phyloP scores from a whole-genome alignment of 2,329 filamentous ascomycete genomes.

The Penicillium sp. region DNA sequence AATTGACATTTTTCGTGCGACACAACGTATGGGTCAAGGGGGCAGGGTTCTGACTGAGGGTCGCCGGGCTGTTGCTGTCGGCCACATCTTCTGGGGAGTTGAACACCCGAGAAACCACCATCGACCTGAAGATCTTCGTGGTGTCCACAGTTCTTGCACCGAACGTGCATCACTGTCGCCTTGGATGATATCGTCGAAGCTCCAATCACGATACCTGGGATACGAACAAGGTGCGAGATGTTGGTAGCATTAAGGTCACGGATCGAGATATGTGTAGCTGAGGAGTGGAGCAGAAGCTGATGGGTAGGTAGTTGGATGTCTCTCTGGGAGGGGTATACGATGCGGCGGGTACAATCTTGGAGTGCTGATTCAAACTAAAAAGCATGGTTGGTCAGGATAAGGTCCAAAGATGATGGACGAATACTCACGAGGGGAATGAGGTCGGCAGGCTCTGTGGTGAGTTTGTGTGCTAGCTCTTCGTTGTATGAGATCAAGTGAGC shows the following conservation, averaged over 20 bases:
- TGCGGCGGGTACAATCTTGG: conserved; percentile 82
- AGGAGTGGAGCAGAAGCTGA: conserved; percentile 89
- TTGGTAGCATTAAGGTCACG: conserved; percentile 86
- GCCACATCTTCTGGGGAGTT: too few relatives aligned
- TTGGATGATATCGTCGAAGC: conserved; percentile 95
- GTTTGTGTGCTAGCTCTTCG: conserved; percentile 81
- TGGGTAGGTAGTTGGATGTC: conserved; percentile 71
- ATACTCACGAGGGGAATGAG: conserved; percentile 76
- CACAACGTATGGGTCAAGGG: conserved; percentile 90
- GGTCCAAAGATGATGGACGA: too few relatives aligned
- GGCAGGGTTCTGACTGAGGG: too few relatives aligned
- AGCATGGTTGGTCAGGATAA: too few relatives aligned
- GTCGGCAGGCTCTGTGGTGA: conserved; percentile 82
- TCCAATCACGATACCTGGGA: conserved; percentile 94
- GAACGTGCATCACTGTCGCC: conserved; percentile 73
- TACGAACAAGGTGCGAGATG: conserved; percentile 87
- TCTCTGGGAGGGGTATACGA: conserved; percentile 71
- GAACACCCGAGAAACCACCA: conserved; percentile 83
- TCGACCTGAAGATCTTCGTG: conserved; percentile 61
- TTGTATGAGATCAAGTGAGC: conserved; percentile 92
- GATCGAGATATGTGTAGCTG: conserved; percentile 81
- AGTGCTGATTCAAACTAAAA: conserved; percentile 81
- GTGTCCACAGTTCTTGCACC: conserved; percentile 78
- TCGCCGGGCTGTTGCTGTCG: too few relatives aligned
- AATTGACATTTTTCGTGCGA: conserved; percentile 89